Evolutionary conservation across 2,329 filamentous ascomycete species (phyloP).

Genomic region (Ceratocystiopsis sp.): DNA sequence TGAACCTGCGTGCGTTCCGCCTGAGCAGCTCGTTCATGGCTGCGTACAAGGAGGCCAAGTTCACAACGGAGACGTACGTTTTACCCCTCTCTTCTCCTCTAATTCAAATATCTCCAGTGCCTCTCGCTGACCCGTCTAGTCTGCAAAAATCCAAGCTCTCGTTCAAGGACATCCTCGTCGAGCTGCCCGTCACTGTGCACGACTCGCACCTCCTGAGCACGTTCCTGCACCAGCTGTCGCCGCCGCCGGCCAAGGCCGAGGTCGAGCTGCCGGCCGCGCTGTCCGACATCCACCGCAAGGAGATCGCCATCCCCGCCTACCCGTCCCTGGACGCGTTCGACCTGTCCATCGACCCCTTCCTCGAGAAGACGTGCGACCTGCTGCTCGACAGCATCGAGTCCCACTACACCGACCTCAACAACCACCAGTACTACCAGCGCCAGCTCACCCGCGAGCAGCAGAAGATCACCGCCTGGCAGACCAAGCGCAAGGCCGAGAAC

Average conservation of each 20-base stretch:
- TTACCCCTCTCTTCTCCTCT: conserved; percentile 2
- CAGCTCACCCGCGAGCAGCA: conserved; percentile 84
- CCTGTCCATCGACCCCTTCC: conserved; percentile 87
- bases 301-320: conserved; percentile 49
- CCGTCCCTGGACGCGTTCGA: conserved; percentile 84
- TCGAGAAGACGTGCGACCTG: conserved; percentile 95
- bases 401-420: conserved; percentile 97
- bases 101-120: not conserved
- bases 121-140: conserved; percentile 26
- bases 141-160: conserved; percentile 87
- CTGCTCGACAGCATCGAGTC: conserved; percentile 93
- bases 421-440: conserved; percentile 92
- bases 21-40: conserved; percentile 76
- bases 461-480: conserved; percentile 93
- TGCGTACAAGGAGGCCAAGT: conserved; percentile 92
- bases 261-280: conserved; percentile 65
- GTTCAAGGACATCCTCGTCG: conserved; percentile 84
- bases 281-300: conserved; percentile 54
- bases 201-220: conserved; percentile 95
- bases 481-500: conserved; percentile 94
- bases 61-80: conserved; percentile 80
- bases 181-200: conserved; percentile 78
- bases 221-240: conserved; percentile 82
- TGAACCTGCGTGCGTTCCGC: conserved; percentile 82
- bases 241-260: conserved; percentile 42